Evolutionary conservation across 352 stramenopile genomes (phyloP).

Genomic region (Phytophthora citrophthora): DNA sequence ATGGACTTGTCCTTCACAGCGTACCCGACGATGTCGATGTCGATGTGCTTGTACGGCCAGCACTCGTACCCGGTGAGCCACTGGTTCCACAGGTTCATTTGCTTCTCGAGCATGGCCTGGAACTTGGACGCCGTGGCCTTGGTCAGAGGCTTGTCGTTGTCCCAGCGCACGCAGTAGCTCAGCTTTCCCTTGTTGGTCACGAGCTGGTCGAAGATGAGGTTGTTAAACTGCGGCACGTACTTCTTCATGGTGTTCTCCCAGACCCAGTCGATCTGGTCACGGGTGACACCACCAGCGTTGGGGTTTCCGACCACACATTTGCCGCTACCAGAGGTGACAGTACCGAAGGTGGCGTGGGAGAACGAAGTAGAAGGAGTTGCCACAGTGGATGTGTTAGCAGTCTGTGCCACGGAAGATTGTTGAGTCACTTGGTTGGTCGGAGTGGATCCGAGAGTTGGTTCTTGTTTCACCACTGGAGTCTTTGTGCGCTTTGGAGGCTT

Average conservation of each 20-base stretch:
- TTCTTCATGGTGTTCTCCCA: slow-evolving; percentile 12
- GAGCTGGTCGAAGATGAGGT: slow-evolving; percentile 15
- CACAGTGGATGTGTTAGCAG: no score
- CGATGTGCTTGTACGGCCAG: slow-evolving; percentile 22
- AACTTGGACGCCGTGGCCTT: slow-evolving; percentile 15
- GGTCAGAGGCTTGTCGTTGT: slow-evolving; percentile 6
- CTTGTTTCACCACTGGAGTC: no score
- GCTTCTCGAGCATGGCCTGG: slow-evolving; percentile 1
- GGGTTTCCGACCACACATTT: slow-evolving; percentile 6
- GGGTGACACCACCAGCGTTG: slow-evolving; percentile 1
- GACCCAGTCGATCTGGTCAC: slow-evolving; percentile 6
- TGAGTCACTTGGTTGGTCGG: no score
- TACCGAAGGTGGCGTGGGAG: background rate
- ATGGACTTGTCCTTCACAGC: slow-evolving; percentile 34
- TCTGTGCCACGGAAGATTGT: no score
- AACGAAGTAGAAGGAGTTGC: no score
- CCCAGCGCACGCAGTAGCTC: slow-evolving; percentile 14
- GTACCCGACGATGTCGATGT: slow-evolving; percentile 38
- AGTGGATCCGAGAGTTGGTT: no score
- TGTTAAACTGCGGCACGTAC: slow-evolving; percentile 3
- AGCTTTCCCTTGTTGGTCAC: slow-evolving; percentile 10
- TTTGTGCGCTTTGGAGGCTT: no score
- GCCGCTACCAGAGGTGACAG: background rate
- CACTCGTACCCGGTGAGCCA: slow-evolving; percentile 8
- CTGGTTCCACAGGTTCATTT: slow-evolving; percentile 6